Evolutionary conservation across 169 alveolate species (phyloP).

Genomic region (Prorocentrum cordatum): DNA sequence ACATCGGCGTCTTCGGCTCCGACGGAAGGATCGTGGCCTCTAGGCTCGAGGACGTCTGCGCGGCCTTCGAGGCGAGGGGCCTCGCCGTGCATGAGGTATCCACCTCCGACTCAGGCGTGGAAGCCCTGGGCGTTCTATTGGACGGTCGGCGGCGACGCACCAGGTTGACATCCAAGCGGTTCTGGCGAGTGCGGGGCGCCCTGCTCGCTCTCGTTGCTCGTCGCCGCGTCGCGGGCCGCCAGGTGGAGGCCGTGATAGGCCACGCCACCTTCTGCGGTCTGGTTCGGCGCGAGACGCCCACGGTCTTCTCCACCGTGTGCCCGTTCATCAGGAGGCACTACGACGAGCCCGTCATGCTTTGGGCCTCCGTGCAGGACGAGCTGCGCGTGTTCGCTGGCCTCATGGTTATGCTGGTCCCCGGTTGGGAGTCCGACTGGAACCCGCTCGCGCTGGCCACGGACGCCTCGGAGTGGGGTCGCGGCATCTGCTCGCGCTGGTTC

Average conservation of each 20-base stretch:
- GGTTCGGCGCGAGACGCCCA: neutral
- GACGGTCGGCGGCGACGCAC: too few relatives aligned
- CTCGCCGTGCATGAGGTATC: too few relatives aligned
- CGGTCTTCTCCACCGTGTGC: neutral
- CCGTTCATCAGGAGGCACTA: neutral
- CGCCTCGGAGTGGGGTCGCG: neutral
- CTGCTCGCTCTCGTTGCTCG: too few relatives aligned
- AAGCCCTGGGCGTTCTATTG: too few relatives aligned
- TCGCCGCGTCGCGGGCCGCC: neutral
- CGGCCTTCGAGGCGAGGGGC: too few relatives aligned
- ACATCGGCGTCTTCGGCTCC: too few relatives aligned
- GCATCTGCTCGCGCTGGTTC: too few relatives aligned
- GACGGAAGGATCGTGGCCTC: too few relatives aligned
- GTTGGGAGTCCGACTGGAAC: conserved; percentile 15
- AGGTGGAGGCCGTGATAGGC: neutral
- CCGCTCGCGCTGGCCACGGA: neutral
- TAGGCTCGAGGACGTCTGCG: too few relatives aligned
- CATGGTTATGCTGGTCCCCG: neutral
- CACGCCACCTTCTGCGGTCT: neutral
- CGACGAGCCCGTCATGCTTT: neutral
- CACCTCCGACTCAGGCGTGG: too few relatives aligned
- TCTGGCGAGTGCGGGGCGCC: too few relatives aligned
- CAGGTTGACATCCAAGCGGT: too few relatives aligned
- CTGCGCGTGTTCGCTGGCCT: neutral
- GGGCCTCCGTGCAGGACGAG: neutral